Evolutionary conservation across 257 asterid genomes (phyloP).

Genomic region (Penstemon newberryi): DNA sequence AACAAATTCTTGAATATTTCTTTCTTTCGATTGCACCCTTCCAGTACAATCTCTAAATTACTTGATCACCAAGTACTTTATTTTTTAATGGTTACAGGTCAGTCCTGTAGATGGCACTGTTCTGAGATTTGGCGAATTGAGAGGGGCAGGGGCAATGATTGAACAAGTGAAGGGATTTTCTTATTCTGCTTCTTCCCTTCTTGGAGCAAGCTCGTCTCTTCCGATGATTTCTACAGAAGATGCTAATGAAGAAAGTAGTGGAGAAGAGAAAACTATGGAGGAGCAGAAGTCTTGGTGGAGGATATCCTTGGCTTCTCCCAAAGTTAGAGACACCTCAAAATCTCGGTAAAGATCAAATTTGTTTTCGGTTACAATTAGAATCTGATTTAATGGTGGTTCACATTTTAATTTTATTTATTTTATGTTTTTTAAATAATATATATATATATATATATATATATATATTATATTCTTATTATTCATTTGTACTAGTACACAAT

Average conservation of each 20-base stretch:
- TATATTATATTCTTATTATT: too few relatives aligned
- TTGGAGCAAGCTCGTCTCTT: constrained; percentile 70
- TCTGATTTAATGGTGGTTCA: constrained; percentile 14
- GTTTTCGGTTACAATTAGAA: constrained; percentile 22
- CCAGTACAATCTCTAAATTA: constrained; percentile 22
- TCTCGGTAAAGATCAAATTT: constrained; percentile 51
- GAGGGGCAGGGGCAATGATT: constrained; percentile 83
- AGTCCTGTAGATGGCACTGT: constrained; percentile 97
- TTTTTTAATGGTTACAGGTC: constrained; percentile 47
- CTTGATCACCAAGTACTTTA: constrained; percentile 18
- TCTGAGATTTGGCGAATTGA: constrained; percentile 80
- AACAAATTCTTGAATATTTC: constrained; percentile 45
- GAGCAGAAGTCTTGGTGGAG: constrained; percentile 85
- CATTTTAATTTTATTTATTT: not conserved
- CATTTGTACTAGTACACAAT: too few relatives aligned
- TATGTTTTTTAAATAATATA: not conserved
- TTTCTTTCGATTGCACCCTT: constrained; percentile 18
- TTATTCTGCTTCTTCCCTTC: constrained; percentile 79
- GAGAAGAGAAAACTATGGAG: constrained; percentile 34
- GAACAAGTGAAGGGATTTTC: constrained; percentile 97
- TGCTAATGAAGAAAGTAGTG: constrained; percentile 39
- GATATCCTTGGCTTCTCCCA: constrained; percentile 85
- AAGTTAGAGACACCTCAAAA: constrained; percentile 60
- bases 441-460: too few relatives aligned
- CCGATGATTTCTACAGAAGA: constrained; percentile 53